phyloP scores from a whole-genome alignment of 805 yeast genomes.

The Huiozyma naganishii region DNA sequence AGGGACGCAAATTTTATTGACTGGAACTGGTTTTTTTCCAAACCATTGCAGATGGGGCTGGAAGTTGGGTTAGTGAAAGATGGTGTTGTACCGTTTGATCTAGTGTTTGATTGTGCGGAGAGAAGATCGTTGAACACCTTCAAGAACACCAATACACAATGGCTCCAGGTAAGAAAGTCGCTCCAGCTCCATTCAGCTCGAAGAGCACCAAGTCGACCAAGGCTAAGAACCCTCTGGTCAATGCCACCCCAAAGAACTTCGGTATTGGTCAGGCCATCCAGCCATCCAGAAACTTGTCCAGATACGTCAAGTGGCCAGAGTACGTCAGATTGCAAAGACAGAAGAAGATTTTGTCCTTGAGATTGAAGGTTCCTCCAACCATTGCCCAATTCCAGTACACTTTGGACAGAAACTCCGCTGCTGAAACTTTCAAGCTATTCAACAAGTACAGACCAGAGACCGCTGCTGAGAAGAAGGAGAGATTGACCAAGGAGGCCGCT shows the following conservation, averaged over 20 bases:
- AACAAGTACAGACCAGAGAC: constrained; percentile 99
- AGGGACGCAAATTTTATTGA: no score
- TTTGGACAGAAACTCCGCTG: constrained; percentile 97
- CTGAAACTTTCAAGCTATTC: constrained; percentile 92
- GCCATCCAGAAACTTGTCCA: constrained; percentile 90
- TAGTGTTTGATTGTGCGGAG: no score
- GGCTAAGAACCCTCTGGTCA: constrained; percentile 76
- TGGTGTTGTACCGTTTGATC: no score
- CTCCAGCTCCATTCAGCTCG: constrained; percentile 96
- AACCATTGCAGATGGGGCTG: no score
- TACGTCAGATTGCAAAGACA: constrained; percentile 98
- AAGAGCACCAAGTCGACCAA: constrained; percentile 45
- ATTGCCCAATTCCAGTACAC: constrained; percentile 92
- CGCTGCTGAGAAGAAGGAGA: constrained; percentile 94
- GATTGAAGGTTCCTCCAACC: constrained; percentile 99
- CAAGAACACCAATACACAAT: constrained; percentile 8
- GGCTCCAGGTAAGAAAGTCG: constrained; percentile 72
- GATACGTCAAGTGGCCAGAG: constrained; percentile 99
- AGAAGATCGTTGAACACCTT: no score
- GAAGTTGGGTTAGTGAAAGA: no score
- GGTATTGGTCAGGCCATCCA: constrained; percentile 96
- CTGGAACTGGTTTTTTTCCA: no score
- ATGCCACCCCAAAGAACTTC: constrained; percentile 81
- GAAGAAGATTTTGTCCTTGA: constrained; percentile 87
- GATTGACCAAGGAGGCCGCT: constrained; percentile 97